Conservation (phyloP, 139 green algal genomes). For the Dunaliella primolecta region DNA sequence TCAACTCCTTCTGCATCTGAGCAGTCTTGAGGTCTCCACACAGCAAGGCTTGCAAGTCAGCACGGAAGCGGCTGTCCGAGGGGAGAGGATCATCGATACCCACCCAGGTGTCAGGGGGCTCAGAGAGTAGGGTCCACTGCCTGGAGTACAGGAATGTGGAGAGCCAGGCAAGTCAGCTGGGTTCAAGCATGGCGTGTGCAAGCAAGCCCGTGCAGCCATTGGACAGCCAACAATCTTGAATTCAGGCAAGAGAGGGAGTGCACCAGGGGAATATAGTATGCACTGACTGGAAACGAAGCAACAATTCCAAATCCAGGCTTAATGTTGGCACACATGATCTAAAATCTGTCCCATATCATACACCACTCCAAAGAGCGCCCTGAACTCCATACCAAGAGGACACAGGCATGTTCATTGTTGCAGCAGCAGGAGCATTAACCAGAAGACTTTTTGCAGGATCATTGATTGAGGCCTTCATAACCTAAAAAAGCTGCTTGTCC, state of each 20-base stretch:
- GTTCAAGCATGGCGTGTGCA: too few species aligned
- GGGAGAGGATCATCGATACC: conserved; percentile 42
- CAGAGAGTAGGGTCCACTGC: conserved; percentile 58
- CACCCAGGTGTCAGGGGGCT: conserved; percentile 44
- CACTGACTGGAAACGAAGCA: background rate
- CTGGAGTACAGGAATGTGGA: too few species aligned
- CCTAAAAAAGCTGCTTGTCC: too few species aligned
- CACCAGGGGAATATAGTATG: background rate
- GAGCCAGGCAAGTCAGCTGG: too few species aligned
- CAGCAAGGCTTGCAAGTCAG: conserved; percentile 56
- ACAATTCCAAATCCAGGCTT: background rate
- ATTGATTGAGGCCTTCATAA: too few species aligned
- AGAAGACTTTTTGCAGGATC: too few species aligned
- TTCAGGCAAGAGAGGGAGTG: background rate
- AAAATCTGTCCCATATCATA: too few species aligned
- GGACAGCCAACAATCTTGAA: background rate
- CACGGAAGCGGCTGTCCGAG: conserved; percentile 58
- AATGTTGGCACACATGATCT: too few species aligned
- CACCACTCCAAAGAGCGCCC: too few species aligned
- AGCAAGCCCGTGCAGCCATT: background rate
- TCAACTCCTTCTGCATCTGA: conserved; percentile 40
- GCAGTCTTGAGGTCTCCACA: conserved; percentile 11
- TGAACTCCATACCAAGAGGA: too few species aligned
- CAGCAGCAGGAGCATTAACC: too few species aligned
- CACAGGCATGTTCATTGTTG: too few species aligned